phyloP scores from a whole-genome alignment of 148 eudicot species.

The Nepenthes gracilis region DNA sequence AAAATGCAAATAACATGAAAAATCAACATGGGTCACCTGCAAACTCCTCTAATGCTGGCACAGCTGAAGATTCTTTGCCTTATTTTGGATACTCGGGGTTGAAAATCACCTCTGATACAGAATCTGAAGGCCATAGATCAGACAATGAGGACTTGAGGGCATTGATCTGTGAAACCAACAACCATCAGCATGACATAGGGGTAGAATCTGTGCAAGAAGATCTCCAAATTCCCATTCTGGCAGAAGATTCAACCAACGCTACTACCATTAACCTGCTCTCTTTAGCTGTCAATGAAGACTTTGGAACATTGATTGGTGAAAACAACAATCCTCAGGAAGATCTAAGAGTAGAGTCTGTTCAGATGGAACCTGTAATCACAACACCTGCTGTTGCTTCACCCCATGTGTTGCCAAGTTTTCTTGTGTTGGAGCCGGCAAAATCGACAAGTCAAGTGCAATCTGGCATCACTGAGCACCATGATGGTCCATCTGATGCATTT shows the following conservation, averaged over 20 bases:
- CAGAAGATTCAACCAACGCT: conserved; percentile 14
- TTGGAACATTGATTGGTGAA: conserved; percentile 16
- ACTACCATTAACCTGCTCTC: background rate
- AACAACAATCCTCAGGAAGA: conserved; percentile 17
- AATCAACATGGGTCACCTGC: conserved; percentile 13
- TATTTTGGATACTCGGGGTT: conserved; percentile 47
- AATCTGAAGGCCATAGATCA: conserved; percentile 40
- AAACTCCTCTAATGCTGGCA: conserved; percentile 9
- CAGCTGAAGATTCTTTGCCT: conserved; percentile 24
- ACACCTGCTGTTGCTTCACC: background rate
- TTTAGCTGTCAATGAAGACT: conserved; percentile 12
- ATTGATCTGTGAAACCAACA: conserved; percentile 13
- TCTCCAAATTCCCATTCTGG: conserved; percentile 19
- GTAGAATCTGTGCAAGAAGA: conserved; percentile 16
- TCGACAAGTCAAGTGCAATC: conserved; percentile 19
- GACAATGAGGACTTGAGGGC: conserved; percentile 25
- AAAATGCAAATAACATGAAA: conserved; percentile 17
- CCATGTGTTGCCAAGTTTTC: background rate
- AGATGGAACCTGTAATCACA: background rate
- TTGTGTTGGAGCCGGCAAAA: conserved; percentile 15
- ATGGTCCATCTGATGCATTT: conserved; percentile 13
- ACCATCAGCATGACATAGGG: conserved; percentile 16
- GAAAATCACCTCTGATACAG: conserved; percentile 53
- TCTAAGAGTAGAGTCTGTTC: background rate
- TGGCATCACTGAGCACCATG: conserved; percentile 12